These are phyloP conservation scores for Apocynum venetum DNA, from an alignment of 257 asterid species.

Conservation along the genomic window DNA sequence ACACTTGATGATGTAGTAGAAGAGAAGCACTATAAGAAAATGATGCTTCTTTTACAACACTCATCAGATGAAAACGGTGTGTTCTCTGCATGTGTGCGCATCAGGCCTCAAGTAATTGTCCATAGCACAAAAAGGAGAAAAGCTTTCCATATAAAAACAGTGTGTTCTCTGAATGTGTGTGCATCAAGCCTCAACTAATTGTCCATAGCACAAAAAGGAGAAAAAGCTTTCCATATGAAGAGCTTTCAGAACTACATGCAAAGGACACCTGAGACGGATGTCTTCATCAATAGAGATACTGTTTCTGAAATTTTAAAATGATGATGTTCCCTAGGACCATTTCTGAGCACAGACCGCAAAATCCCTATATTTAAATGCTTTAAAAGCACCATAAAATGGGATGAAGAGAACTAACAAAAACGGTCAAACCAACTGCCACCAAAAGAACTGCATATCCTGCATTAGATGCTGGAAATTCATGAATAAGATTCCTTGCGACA, in stretches of 20 bases:
- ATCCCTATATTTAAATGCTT: neutral
- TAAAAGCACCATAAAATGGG: neutral
- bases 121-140: neutral
- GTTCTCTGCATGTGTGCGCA: neutral
- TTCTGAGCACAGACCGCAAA: neutral
- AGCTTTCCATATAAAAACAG: no score
- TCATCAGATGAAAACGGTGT: neutral
- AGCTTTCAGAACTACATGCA: neutral
- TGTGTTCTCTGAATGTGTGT: no score
- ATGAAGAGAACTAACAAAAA: conserved; percentile 44
- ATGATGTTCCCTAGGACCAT: neutral
- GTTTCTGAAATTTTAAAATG: neutral
- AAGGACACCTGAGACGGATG: neutral
- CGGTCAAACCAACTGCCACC: conserved; percentile 39
- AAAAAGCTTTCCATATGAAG: neutral
- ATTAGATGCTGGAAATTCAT: conserved; percentile 27
- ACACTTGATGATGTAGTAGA: neutral
- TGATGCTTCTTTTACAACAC: neutral
- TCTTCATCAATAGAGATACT: neutral
- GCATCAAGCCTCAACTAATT: no score
- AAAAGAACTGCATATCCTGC: conserved; percentile 38
- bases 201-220: neutral
- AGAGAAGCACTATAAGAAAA: neutral
- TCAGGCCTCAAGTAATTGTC: neutral
- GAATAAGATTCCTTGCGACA: conserved; percentile 47